These are phyloP conservation scores for Coprinopsis strossmayeri DNA, from an alignment of 768 basidiomycete species.

Conservation along the genomic window DNA sequence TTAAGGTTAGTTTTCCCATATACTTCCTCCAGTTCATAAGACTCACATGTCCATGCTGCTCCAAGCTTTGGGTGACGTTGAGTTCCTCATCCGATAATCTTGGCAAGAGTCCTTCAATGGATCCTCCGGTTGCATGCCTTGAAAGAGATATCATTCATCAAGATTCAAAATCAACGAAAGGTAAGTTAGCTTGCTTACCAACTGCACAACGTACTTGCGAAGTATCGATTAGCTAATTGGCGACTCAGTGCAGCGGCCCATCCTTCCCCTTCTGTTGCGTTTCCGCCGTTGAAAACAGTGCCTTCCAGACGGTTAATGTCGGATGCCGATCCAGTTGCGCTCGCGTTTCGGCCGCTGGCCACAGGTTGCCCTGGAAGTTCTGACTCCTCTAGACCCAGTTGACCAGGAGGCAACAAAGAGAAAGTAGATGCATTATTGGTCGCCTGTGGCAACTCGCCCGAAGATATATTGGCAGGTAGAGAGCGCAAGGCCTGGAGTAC, in stretches of 20 bases:
- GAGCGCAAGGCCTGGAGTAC: constrained; percentile 68
- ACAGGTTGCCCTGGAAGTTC: constrained; percentile 66
- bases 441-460: constrained; percentile 45
- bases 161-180: not conserved
- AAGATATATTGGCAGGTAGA: constrained; percentile 68
- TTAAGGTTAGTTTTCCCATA: not conserved
- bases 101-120: constrained; percentile 62
- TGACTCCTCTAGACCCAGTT: constrained; percentile 68
- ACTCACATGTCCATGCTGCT: constrained; percentile 69
- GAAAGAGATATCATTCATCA: constrained; percentile 3
- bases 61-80: constrained; percentile 57
- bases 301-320: constrained; percentile 53
- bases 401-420: constrained; percentile 67
- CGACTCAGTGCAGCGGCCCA: constrained; percentile 60
- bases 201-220: constrained; percentile 78
- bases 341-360: constrained; percentile 36
- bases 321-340: constrained; percentile 43
- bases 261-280: constrained; percentile 48
- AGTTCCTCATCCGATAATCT: constrained; percentile 65
- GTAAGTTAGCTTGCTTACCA: constrained; percentile 48
- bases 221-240: constrained; percentile 81
- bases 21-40: constrained; percentile 1
- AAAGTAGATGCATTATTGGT: constrained; percentile 50
- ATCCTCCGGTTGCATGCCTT: constrained; percentile 86
- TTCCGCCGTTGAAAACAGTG: constrained; percentile 65